phyloP scores from a whole-genome alignment of 176 grass and related monocot species.

The Microstegium vimineum region DNA sequence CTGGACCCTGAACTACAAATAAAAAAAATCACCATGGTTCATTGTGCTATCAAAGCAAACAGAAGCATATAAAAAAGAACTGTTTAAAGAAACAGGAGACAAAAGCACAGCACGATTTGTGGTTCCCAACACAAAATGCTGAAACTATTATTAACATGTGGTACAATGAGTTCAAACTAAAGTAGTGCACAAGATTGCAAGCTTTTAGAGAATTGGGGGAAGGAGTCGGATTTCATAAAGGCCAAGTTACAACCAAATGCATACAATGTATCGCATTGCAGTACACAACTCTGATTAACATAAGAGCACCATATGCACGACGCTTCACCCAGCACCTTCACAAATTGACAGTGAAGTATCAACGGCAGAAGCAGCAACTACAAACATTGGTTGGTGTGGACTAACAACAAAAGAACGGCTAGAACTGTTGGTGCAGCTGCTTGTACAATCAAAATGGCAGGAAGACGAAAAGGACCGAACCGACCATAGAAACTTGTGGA shows the following conservation, averaged over 20 bases:
- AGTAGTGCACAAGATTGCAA: background rate
- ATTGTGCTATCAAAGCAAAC: background rate
- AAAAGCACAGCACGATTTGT: background rate
- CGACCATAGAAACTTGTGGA: background rate
- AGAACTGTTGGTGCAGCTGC: background rate
- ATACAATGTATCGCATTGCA: background rate
- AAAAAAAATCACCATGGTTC: background rate
- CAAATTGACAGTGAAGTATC: background rate
- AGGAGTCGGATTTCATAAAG: background rate
- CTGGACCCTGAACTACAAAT: slow-evolving; percentile 27
- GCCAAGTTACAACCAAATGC: background rate
- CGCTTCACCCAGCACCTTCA: background rate
- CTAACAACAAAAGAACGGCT: background rate
- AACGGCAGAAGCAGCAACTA: background rate
- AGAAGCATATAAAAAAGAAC: background rate
- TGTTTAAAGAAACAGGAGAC: background rate
- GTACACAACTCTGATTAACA: background rate
- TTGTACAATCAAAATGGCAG: too few species aligned
- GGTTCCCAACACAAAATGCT: background rate
- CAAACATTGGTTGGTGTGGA: background rate
- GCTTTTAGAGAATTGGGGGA: background rate
- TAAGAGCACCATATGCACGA: background rate
- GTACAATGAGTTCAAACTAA: background rate
- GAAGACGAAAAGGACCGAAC: too few species aligned
- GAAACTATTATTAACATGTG: background rate